phyloP scores from a whole-genome alignment of 495 filamentous ascomycete genomes.

The Penicillium macrosclerotiorum region DNA sequence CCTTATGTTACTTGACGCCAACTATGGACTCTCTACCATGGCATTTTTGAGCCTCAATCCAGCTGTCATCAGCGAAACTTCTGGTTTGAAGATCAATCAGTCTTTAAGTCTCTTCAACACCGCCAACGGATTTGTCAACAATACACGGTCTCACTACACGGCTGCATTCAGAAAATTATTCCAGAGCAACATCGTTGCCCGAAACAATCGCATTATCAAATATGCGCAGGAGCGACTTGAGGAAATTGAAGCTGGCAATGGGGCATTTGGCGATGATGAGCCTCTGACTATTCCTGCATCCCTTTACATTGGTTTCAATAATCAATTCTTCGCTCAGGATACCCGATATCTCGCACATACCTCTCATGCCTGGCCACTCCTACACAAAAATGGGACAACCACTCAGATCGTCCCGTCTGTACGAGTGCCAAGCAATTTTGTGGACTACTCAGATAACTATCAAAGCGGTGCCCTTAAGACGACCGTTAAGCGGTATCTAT shows the following conservation, averaged over 20 bases:
- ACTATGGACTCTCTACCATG: constrained; percentile 17
- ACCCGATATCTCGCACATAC: constrained; percentile 6
- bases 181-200: constrained; percentile 3
- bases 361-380: constrained; percentile 7
- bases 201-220: constrained; percentile 9
- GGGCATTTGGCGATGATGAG: constrained; percentile 9
- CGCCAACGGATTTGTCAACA: constrained; percentile 6
- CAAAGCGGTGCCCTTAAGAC: constrained; percentile 8
- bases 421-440: constrained; percentile 1
- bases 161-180: constrained; percentile 3
- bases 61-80: constrained; percentile 5
- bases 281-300: constrained; percentile 3
- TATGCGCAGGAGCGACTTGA: constrained; percentile 1
- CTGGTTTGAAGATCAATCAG: constrained; percentile 1
- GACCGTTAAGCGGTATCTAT: constrained; percentile 8
- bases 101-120: constrained; percentile 8
- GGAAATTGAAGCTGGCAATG: constrained; percentile 2
- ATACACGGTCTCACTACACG: constrained; percentile 7
- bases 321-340: constrained; percentile 10
- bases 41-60: constrained; percentile 9
- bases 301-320: constrained; percentile 8
- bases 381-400: constrained; percentile 8
- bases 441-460: not conserved
- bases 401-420: constrained; percentile 10
- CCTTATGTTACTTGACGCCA: constrained; percentile 8